Evolutionary conservation across 169 alveolate species (phyloP).

Genomic region (Cyclospora cayetanensis): DNA sequence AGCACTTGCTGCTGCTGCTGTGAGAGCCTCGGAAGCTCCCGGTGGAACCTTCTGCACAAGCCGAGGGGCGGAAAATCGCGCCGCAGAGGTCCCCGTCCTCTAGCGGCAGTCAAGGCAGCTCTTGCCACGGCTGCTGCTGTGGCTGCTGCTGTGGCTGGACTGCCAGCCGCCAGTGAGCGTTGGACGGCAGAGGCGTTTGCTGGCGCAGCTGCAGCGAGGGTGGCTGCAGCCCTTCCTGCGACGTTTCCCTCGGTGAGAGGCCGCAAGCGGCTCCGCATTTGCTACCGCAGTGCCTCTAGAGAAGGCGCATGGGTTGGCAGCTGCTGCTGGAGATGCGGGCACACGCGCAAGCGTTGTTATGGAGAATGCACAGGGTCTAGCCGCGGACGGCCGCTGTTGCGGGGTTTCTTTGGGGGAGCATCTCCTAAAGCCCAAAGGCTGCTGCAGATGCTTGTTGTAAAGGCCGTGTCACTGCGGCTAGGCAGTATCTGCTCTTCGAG

Average conservation of each 20-base stretch:
- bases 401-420: too few species aligned
- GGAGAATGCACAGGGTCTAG: too few species aligned
- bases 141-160: background rate
- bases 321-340: too few species aligned
- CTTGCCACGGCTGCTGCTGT: background rate
- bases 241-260: background rate
- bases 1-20: background rate
- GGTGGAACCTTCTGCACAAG: too few species aligned
- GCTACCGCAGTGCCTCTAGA: background rate
- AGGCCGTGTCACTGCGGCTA: too few species aligned
- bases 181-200: background rate
- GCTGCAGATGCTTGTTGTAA: too few species aligned
- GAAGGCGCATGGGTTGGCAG: background rate
- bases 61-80: background rate
- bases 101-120: background rate
- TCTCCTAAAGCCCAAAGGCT: too few species aligned
- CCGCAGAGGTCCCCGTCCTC: background rate
- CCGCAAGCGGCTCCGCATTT: conserved; percentile 43
- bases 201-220: conserved; percentile 13
- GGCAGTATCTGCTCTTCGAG: too few species aligned
- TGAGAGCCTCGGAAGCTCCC: too few species aligned
- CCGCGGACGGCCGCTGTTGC: too few species aligned
- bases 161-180: background rate
- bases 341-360: too few species aligned
- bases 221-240: background rate